Evolutionary conservation across 306 rosid genomes (phyloP).

Genomic region (apple (Malus domestica)): DNA sequence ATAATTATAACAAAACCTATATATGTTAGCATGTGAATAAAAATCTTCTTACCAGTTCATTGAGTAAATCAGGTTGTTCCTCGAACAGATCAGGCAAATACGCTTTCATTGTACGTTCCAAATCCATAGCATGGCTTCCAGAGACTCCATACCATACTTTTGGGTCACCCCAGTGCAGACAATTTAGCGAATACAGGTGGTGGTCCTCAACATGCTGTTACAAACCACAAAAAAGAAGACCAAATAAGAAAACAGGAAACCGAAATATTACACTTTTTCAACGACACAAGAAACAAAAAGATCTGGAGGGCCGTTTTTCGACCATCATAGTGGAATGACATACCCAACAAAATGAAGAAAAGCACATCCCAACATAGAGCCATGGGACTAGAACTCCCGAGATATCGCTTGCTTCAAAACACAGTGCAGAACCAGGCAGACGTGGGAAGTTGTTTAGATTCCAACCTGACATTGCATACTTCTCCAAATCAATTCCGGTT

Average conservation of each 20-base stretch:
- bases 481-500: constrained; percentile 30
- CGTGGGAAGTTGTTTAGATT: constrained; percentile 84
- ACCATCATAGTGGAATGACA: constrained; percentile 21
- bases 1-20: neutral
- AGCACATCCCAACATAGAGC: constrained; percentile 98
- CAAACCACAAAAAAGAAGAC: too few relatives aligned
- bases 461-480: constrained; percentile 77
- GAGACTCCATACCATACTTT: constrained; percentile 97
- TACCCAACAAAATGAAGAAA: constrained; percentile 99
- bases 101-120: constrained; percentile 78
- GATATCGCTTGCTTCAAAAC: constrained; percentile 83
- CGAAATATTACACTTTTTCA: neutral
- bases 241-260: too few relatives aligned
- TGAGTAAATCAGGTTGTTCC: constrained; percentile 87
- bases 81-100: constrained; percentile 82
- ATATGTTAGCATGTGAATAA: neutral
- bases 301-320: neutral
- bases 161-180: constrained; percentile 87
- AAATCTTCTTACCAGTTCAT: constrained; percentile 65
- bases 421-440: constrained; percentile 77
- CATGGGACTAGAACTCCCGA: constrained; percentile 98
- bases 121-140: constrained; percentile 57
- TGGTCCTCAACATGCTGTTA: constrained; percentile 97
- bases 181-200: constrained; percentile 90
- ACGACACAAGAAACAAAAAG: neutral